Evolutionary conservation across 2,329 filamentous ascomycete species (phyloP).

Genomic region (Ilyonectria destructans): DNA sequence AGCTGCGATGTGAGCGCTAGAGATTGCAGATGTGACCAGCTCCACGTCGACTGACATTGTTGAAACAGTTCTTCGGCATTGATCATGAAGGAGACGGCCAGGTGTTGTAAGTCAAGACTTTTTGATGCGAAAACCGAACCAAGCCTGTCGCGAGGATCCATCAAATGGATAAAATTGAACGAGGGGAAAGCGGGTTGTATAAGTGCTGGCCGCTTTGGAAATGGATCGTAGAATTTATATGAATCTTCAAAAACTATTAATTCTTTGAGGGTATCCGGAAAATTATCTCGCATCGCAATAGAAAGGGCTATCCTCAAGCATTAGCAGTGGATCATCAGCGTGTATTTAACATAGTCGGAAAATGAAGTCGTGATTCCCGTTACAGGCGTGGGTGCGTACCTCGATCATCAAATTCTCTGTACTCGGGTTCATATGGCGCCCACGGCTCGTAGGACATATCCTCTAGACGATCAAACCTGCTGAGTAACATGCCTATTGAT

Average conservation of each 20-base stretch:
- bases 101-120: slow-evolving; percentile 48
- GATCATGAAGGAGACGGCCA: slow-evolving; percentile 51
- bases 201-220: slow-evolving; percentile 15
- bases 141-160: slow-evolving; percentile 22
- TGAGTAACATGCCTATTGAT: slow-evolving; percentile 40
- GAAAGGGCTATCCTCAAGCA: slow-evolving; percentile 24
- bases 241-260: slow-evolving; percentile 51
- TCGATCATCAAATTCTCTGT: slow-evolving; percentile 26
- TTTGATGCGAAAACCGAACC: slow-evolving; percentile 44
- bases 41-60: slow-evolving; percentile 44
- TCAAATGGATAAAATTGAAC: neutral
- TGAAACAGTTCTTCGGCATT: slow-evolving; percentile 51
- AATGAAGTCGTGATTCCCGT: slow-evolving; percentile 30
- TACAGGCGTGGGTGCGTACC: slow-evolving; percentile 46
- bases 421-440: slow-evolving; percentile 44
- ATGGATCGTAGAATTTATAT: slow-evolving; percentile 36
- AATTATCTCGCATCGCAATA: slow-evolving; percentile 13
- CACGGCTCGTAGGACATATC: slow-evolving; percentile 54
- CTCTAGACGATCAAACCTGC: slow-evolving; percentile 48
- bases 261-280: slow-evolving; percentile 47
- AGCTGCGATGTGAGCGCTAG: slow-evolving; percentile 55
- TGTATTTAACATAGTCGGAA: slow-evolving; percentile 6
- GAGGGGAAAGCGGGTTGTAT: neutral
- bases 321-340: slow-evolving; percentile 20
- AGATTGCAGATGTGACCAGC: slow-evolving; percentile 50